Conservation (phyloP, 2,329 filamentous ascomycete genomes). For the Diaporthe ilicicola region DNA sequence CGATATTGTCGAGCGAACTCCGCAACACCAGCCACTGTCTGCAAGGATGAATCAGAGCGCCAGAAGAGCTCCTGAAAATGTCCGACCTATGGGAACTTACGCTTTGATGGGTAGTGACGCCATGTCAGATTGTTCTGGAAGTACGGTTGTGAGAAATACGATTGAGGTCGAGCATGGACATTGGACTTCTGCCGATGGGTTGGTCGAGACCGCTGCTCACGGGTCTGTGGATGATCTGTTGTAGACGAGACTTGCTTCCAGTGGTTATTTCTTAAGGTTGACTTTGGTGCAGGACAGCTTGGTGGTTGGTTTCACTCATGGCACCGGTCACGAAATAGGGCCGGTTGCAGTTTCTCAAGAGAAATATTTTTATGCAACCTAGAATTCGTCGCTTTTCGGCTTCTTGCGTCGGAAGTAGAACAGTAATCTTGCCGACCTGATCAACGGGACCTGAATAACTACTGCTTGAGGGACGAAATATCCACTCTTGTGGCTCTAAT, state of each 20-base stretch:
- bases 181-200: constrained; percentile 19
- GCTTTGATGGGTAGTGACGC: background rate
- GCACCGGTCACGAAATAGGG: background rate
- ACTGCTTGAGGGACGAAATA: background rate
- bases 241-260: background rate
- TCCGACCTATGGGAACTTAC: background rate
- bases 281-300: background rate
- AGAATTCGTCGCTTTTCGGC: background rate
- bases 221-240: background rate
- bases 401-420: background rate
- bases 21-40: constrained; percentile 1
- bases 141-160: constrained; percentile 29
- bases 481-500: background rate
- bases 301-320: no score
- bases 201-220: constrained; percentile 1
- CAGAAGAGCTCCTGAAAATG: constrained; percentile 13
- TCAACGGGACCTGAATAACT: background rate
- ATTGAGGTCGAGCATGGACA: background rate
- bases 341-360: background rate
- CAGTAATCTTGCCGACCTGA: background rate
- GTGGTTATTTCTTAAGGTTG: background rate
- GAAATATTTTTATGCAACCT: constrained; percentile 31
- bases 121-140: constrained; percentile 31
- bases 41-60: constrained; percentile 30
- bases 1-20: constrained; percentile 1